Evolutionary conservation across 2,329 filamentous ascomycete species (phyloP).

Genomic region (Aspergillus sp.): DNA sequence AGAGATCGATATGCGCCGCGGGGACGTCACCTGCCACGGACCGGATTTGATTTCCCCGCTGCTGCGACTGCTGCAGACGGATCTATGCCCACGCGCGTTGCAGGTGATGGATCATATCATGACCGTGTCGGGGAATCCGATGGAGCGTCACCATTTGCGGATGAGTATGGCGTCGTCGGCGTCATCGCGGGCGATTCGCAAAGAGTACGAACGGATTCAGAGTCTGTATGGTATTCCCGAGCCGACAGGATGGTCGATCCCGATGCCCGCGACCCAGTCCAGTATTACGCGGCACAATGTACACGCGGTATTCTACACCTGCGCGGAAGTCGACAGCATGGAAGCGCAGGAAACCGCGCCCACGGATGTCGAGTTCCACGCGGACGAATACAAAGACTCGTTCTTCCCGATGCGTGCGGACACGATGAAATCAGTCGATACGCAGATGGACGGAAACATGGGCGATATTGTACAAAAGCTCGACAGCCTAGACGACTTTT

Average conservation of each 20-base stretch:
- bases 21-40: constrained; percentile 81
- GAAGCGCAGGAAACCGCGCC: constrained; percentile 57
- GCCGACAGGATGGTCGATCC: constrained; percentile 91
- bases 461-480: constrained; percentile 74
- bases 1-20: constrained; percentile 84
- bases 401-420: constrained; percentile 77
- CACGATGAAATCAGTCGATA: constrained; percentile 87
- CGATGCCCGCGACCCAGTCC: constrained; percentile 82
- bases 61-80: constrained; percentile 78
- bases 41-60: constrained; percentile 93
- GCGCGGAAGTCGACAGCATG: constrained; percentile 58
- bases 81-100: constrained; percentile 85
- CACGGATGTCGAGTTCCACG: constrained; percentile 84
- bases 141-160: constrained; percentile 87
- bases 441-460: constrained; percentile 53
- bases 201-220: constrained; percentile 89
- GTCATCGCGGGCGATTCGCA: constrained; percentile 74
- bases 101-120: constrained; percentile 92
- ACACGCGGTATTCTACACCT: constrained; percentile 92
- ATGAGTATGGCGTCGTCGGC: constrained; percentile 92
- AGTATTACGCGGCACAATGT: constrained; percentile 82
- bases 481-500: constrained; percentile 74
- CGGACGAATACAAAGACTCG: constrained; percentile 70
- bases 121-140: constrained; percentile 81
- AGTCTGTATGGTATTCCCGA: constrained; percentile 96